Conservation (phyloP, 2,329 filamentous ascomycete species). For the Colletotrichum lini region DNA sequence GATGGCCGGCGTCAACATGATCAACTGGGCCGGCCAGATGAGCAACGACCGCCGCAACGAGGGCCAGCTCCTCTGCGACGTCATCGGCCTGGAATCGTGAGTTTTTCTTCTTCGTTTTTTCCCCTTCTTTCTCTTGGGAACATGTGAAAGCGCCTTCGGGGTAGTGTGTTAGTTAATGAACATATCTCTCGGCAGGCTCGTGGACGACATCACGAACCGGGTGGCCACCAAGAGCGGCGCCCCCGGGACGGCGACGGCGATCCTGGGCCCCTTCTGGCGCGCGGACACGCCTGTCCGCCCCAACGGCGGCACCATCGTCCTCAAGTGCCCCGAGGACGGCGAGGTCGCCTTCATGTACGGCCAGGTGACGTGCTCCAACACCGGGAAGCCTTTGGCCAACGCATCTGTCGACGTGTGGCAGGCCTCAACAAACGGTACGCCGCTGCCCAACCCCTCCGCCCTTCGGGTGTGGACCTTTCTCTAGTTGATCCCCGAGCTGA, state of each 20-base stretch:
- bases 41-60: conserved; percentile 80
- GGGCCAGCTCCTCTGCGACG: conserved; percentile 79
- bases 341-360: conserved; percentile 77
- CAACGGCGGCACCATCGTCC: conserved; percentile 79
- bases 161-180: no score
- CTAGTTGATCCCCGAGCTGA: not conserved
- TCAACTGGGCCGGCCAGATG: conserved; percentile 76
- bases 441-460: no score
- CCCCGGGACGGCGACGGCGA: conserved; percentile 78
- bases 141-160: no score
- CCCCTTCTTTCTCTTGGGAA: no score
- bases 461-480: no score
- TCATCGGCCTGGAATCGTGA: conserved; percentile 80
- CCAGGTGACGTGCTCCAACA: conserved; percentile 66
- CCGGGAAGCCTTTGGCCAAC: conserved; percentile 74
- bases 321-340: conserved; percentile 61
- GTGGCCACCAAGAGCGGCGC: conserved; percentile 62
- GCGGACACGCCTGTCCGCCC: conserved; percentile 77
- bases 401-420: conserved; percentile 86
- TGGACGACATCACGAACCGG: conserved; percentile 86
- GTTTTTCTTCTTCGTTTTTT: conserved; percentile 39
- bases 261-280: conserved; percentile 89
- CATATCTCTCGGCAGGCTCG: conserved; percentile 60
- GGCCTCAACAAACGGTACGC: conserved; percentile 77
- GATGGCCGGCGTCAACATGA: conserved; percentile 76